These are phyloP conservation scores for Rhizophora mangle DNA, from an alignment of 345 rosid species.

Conservation along the genomic window DNA sequence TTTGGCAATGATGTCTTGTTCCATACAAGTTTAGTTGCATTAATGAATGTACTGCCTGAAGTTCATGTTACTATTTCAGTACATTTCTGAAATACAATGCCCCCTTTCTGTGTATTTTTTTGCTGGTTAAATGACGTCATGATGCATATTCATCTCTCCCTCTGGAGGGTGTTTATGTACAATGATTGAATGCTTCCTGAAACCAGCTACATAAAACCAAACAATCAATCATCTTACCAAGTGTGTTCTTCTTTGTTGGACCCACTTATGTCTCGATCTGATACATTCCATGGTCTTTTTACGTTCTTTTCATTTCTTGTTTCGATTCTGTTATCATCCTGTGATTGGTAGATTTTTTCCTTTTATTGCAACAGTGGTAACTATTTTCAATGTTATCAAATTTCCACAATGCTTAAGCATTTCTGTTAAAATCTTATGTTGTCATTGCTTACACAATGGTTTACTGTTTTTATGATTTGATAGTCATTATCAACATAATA, in stretches of 20 bases:
- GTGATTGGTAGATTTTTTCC: not conserved
- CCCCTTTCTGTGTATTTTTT: not conserved
- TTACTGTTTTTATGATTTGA: too few species aligned
- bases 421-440: too few species aligned
- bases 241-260: slow-evolving; percentile 12
- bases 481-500: too few species aligned
- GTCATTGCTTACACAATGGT: too few species aligned
- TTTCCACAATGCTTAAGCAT: too few species aligned
- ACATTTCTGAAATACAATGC: too few species aligned
- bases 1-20: too few species aligned
- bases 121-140: slow-evolving; percentile 37
- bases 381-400: too few species aligned
- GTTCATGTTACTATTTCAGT: too few species aligned
- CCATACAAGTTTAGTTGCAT: too few species aligned
- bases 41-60: too few species aligned
- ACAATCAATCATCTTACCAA: slow-evolving; percentile 23
- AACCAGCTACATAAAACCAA: slow-evolving; percentile 26
- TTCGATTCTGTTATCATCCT: not conserved
- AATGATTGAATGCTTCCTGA: slow-evolving; percentile 35
- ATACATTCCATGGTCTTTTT: slow-evolving; percentile 7
- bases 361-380: not conserved
- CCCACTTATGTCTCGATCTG: slow-evolving; percentile 33
- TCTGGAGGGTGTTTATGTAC: slow-evolving; percentile 3
- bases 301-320: not conserved
- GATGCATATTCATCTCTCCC: slow-evolving; percentile 19